These are phyloP conservation scores for Pythium grandisporangium DNA, from an alignment of 352 stramenopile species.

Conservation along the genomic window DNA sequence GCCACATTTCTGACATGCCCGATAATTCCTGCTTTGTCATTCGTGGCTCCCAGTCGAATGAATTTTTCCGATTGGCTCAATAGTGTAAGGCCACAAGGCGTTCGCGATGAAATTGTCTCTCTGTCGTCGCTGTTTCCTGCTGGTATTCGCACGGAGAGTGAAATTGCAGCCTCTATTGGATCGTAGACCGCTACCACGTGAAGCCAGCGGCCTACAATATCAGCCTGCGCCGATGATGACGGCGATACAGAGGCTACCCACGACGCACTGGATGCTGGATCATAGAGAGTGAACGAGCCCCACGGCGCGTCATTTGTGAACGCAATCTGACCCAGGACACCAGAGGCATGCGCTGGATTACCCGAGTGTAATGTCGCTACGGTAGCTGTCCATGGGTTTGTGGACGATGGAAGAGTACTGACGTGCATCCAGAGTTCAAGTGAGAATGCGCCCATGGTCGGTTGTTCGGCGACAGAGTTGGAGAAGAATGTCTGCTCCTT, in stretches of 20 bases:
- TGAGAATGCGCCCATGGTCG: conserved; percentile 42
- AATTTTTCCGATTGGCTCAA: too few species aligned
- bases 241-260: conserved; percentile 1
- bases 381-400: too few species aligned
- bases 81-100: too few species aligned
- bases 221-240: too few species aligned
- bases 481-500: conserved; percentile 52
- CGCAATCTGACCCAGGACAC: conserved; percentile 6
- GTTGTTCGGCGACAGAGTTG: conserved; percentile 26
- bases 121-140: too few species aligned
- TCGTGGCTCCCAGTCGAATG: too few species aligned
- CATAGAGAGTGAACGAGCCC: conserved; percentile 9
- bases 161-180: conserved; percentile 23
- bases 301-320: conserved; percentile 2
- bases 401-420: too few species aligned
- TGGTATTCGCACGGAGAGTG: conserved; percentile 29
- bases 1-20: conserved; percentile 33
- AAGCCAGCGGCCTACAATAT: conserved; percentile 24
- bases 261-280: conserved; percentile 1
- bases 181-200: conserved; percentile 53
- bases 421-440: conserved; percentile 54
- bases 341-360: neutral
- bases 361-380: too few species aligned
- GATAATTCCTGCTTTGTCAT: conserved; percentile 32
- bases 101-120: too few species aligned